Evolutionary conservation across 805 yeast genomes (phyloP), one percentile per base, ranked within the genome.

Genomic region (Kodamaea sagamina): DNA sequence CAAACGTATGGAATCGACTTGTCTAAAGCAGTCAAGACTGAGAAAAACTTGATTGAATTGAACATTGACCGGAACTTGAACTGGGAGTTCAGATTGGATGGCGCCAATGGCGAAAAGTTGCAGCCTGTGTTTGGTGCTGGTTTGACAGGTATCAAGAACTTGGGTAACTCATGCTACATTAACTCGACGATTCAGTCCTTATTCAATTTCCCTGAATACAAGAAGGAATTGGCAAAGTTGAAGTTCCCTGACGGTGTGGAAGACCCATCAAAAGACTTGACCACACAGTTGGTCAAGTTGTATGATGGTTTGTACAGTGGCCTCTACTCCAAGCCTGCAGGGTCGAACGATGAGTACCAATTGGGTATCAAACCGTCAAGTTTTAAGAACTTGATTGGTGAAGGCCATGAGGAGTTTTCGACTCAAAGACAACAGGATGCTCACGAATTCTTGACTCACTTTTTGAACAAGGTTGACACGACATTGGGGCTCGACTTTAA

Each of bases 391-490:
- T 67, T 89, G 18, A 71, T 93, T 41, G 97, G 97, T 3, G 75
- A 76, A 39, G 79, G 79, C 27, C 95, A 93, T 61, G 72, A 72
- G 12, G 99, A 93, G 56, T 93, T 93, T 54, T 73, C 82, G 35
- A 82, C 96, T 0, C 86, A 83, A 74, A 79, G 82, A 52, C 99
- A 93, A 59, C 99, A 93, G 62, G 99, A 93, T 68, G 93, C 98
- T 0, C 86, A 82, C 69, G 99, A 93, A 61, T 93, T 89, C 58
- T 77, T 89, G 63, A 64, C 79, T 4, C 85, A 81, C 58, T 62
- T 92, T 6, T 56, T 82, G 21, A 85, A 83, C 43, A 75, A 78
- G 48, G 61, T 89, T 19, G 90, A 85, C 48, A 59, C 61, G 4
- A 61, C 69, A 38, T 65, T 75, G 22, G 63, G 61, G 5, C 49